These are phyloP conservation scores for Cardiospermum halicacabum DNA, from an alignment of 345 rosid genomes.

Conservation along the genomic window DNA sequence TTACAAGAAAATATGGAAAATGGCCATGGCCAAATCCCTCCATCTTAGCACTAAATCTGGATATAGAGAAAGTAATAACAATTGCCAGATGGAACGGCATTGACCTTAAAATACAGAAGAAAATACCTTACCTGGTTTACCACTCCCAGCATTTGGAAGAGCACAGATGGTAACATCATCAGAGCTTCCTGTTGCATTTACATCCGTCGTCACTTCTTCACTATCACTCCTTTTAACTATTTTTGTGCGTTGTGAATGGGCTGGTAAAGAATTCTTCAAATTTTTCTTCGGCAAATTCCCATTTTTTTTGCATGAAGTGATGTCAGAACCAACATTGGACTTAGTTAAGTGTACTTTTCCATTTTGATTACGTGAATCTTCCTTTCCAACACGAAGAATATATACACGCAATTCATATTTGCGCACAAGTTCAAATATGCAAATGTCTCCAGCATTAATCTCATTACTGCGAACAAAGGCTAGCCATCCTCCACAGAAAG, in stretches of 20 bases:
- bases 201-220: slow-evolving; percentile 25
- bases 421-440: slow-evolving; percentile 47
- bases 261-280: slow-evolving; percentile 29
- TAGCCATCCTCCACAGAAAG: slow-evolving; percentile 69
- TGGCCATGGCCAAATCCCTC: background rate
- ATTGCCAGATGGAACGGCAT: background rate
- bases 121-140: slow-evolving; percentile 23
- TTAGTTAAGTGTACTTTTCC: slow-evolving; percentile 25
- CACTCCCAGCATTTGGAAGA: slow-evolving; percentile 21
- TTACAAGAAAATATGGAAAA: background rate
- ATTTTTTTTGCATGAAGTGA: slow-evolving; percentile 16
- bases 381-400: slow-evolving; percentile 47
- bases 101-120: background rate
- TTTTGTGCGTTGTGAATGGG: slow-evolving; percentile 29
- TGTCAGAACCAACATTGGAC: slow-evolving; percentile 20
- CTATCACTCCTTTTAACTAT: slow-evolving; percentile 25
- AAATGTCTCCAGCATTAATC: slow-evolving; percentile 45
- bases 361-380: slow-evolving; percentile 17
- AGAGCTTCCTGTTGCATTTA: slow-evolving; percentile 17
- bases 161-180: slow-evolving; percentile 14
- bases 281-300: slow-evolving; percentile 30
- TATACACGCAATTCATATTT: slow-evolving; percentile 46
- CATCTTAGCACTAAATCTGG: background rate
- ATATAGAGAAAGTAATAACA: background rate
- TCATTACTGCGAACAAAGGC: slow-evolving; percentile 54